Base-by-base conservation (phyloP, 805 yeast genomes). In the Starmera caribaea region DNA sequence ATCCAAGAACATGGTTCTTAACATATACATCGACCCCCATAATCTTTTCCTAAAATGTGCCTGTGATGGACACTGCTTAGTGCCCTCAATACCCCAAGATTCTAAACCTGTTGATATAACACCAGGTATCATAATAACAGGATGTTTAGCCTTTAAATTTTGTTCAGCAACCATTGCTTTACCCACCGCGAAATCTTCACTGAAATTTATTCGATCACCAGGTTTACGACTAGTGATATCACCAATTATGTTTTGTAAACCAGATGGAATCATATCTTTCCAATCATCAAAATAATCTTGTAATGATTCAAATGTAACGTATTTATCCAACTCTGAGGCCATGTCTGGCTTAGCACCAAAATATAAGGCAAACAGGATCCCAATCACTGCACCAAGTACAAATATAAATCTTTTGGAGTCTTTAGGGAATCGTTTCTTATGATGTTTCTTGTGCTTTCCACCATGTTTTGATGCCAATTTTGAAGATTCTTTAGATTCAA, bases 21-120 rank as follows among this genome's bases (percentile, higher is more conserved):
- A 63, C 98, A 92, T 92, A 56, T 85, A 88, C 66, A 88, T 89
- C 0, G 96, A 86, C 0, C 98, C 98, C 98, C 98, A 92, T 41
- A 92, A 59, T 48, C 97, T 68, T 55, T 88, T 89, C 38, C 98
- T 70, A 63, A 90, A 92, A 59, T 90, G 94, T 9, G 79, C 71
- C 43, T 79, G 75, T 31, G 87, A 73, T 4, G 95, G 92, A 58
- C 98, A 92, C 7, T 79, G 92, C 3, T 66, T 74, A 5, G 81
- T 72, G 10, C 88, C 88, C 29, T 66, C 72, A 3, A 85, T 66
- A 0, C 95, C 81, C 98, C 98, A 92, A 37, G 88, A 79, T 59
- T 92, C 98, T 30, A 92, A 68, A 4, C 97, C 97, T 0, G 97
- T 89, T 27, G 96, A 84, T 40, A 86, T 85, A 12, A 90, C 97